Base-by-base conservation (phyloP, 2,329 filamentous ascomycete genomes). In the Eutypella sp. region DNA sequence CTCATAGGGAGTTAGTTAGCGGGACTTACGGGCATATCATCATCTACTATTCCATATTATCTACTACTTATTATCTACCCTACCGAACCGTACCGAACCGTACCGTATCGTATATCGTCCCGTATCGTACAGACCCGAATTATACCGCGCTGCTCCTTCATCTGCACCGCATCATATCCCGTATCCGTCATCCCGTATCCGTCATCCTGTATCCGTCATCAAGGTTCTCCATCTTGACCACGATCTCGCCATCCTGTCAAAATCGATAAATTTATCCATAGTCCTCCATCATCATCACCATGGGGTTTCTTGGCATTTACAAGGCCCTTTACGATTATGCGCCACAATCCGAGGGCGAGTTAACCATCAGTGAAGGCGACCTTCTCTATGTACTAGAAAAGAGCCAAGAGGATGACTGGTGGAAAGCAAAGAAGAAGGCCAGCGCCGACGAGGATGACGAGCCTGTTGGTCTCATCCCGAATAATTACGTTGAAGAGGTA, bases 401-500 rank as follows among this genome's bases (percentile, higher is more conserved):
- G 72, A 86, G 82, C 53, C 65, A 70, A 42, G 83, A 87, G 27
- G 78, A 82, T 83, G 70, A 89, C 64, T 97, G 93, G 93, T 97
- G 93, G 93, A 93, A 85, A 67, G 89, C 87, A 40, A 96, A 95
- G 75, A 96, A 95, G 76, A 89, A 85, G 71, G 89, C 90, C 53
- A 80, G 79, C 25, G 78, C 74, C 22, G 87, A 91, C 31, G 90
- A 95, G 37, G 90, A 95, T 36, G 91, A 96, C 37, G 91, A 96
- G 68, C 91, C 91, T 3, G 82, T 89, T 57, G 91, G 91, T 49
- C 70, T 96, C 62, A 84, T 99, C 48, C 93, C 93, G 13, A 91
- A 87, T 64, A 99, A 96, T 67, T 99, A 99, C 66, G 78, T 99
- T 46, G 86, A 96, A 73, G 83, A 95, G 84, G 90, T 95, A 72